phyloP scores from a whole-genome alignment of 164 flowering plant species.

The Litsea cubeba region DNA sequence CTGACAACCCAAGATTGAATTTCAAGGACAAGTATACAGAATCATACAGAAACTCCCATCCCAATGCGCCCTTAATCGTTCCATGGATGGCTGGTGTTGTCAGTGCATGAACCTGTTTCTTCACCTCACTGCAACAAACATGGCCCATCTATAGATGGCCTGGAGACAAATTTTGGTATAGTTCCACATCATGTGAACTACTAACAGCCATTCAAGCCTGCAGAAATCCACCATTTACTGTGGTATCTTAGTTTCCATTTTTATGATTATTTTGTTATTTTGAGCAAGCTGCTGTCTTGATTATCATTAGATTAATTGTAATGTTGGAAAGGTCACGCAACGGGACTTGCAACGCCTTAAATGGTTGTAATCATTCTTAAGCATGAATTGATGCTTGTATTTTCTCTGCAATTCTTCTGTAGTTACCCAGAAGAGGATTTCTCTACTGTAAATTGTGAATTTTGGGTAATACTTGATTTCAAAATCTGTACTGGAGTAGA shows the following conservation, averaged over 20 bases:
- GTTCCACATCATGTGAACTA: conserved; percentile 3
- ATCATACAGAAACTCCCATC: conserved; percentile 66
- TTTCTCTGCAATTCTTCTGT: too few species aligned
- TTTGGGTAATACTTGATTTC: too few species aligned
- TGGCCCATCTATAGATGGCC: background rate
- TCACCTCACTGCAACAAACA: conserved; percentile 4
- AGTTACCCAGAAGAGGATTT: too few species aligned
- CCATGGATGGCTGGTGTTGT: conserved; percentile 90
- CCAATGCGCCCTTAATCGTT: conserved; percentile 71
- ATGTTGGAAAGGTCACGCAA: background rate
- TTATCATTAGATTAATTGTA: background rate
- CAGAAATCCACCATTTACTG: conserved; percentile 4
- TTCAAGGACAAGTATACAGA: conserved; percentile 79
- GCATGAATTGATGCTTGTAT: background rate
- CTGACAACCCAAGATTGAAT: conserved; percentile 53
- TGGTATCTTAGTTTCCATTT: background rate
- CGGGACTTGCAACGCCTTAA: background rate
- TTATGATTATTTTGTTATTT: background rate
- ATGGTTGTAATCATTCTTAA: conserved; percentile 7
- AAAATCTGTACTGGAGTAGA: too few species aligned
- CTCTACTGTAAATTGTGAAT: too few species aligned
- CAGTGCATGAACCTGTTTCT: conserved; percentile 29
- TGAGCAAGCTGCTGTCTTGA: background rate
- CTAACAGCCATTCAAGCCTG: background rate
- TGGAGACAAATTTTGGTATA: background rate